These are phyloP conservation scores for Eurotiales sp. DNA, from an alignment of 2,329 filamentous ascomycete genomes.

Conservation along the genomic window DNA sequence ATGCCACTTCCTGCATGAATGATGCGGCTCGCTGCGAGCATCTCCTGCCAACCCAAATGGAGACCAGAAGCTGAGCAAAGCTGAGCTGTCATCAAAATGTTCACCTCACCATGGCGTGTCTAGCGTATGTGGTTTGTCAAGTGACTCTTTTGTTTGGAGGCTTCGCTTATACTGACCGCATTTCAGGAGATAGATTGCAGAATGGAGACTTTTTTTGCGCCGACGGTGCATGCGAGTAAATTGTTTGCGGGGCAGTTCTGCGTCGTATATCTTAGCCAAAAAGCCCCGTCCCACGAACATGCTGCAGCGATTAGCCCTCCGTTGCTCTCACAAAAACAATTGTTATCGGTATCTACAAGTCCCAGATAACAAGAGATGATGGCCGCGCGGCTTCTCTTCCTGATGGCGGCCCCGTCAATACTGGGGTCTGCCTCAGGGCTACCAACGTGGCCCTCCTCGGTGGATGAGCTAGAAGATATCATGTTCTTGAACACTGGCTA, in stretches of 20 bases:
- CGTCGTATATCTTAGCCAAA: background rate
- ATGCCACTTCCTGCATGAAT: background rate
- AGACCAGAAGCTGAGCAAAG: background rate
- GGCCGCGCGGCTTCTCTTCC: slow-evolving; percentile 4
- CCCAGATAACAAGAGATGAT: slow-evolving; percentile 2
- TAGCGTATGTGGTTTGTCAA: background rate
- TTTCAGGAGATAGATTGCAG: background rate
- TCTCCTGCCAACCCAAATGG: background rate
- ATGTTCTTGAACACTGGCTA: slow-evolving; percentile 12
- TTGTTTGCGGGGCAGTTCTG: background rate
- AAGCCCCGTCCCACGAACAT: background rate
- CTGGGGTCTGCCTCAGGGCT: slow-evolving; percentile 1
- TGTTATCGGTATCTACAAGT: background rate
- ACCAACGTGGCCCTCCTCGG: slow-evolving; percentile 9
- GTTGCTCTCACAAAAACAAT: background rate
- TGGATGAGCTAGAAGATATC: slow-evolving; percentile 11
- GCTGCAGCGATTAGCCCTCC: background rate
- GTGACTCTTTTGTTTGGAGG: background rate
- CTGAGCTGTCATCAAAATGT: background rate
- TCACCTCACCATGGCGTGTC: background rate
- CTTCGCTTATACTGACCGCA: background rate
- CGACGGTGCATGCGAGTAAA: background rate
- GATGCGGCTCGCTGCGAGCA: background rate
- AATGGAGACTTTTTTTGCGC: background rate
- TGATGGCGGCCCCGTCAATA: background rate